Evolutionary conservation across 2,329 filamentous ascomycete genomes (phyloP), one percentile per base, ranked within the genome.

Genomic region (Periconia digitata): DNA sequence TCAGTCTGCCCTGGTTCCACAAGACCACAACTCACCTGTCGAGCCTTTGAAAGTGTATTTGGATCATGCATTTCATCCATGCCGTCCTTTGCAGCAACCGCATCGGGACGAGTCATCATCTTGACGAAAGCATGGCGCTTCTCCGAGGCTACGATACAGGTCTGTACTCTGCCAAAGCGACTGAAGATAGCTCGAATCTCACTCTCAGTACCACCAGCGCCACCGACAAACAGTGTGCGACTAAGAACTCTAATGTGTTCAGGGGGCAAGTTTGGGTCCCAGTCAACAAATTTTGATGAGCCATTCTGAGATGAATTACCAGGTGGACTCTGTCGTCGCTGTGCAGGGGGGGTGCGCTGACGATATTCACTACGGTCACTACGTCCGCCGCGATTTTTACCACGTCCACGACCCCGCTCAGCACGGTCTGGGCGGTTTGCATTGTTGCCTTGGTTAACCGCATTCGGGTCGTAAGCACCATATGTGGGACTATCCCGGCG

Each of bases 81-180:
- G 43, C 85, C 89, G 32, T 87, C 83, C 69, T 95, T 95, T 43
- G 94, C 94, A 53, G 72, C 77, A 50, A 95, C 81, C 13, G 94
- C 92, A 71, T 96, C 90, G 53, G 84, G 81, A 32, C 95, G 90
- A 55, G 84, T 94, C 58, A 94, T 83, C 94, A 99, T 99, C 76
- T 99, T 99, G 64, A 99, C 92, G 70, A 99, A 99, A 6, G 94
- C 94, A 72, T 99, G 94, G 16, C 94, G 89, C 76, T 97, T 99
- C 66, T 99, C 94, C 64, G 90, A 88, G 75, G 99, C 97, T 58
- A 96, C 92, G 57, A 99, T 99, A 73, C 92, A 97, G 1, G 92
- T 96, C 72, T 99, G 94, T 3, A 99, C 94, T 44, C 85, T 79
- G 50, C 94, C 94, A 66, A 86, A 96, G 39, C 85, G 85, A 63